Conservation (phyloP, 345 rosid species). For the Gossypium turneri region DNA sequence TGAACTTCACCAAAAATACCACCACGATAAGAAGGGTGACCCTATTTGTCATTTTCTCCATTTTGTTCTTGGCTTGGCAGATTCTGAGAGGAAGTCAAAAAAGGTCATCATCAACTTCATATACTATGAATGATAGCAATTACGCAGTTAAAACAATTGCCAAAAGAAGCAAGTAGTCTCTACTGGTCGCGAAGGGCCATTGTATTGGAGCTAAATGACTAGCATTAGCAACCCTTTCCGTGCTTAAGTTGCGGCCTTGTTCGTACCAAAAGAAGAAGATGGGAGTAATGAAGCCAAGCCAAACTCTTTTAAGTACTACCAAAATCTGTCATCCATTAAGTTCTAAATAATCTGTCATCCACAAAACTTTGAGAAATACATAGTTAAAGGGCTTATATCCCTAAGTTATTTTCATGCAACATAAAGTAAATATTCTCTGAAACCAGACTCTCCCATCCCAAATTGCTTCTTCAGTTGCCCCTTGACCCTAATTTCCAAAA, state of each 20-base stretch:
- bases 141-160: not conserved
- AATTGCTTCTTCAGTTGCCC: not conserved
- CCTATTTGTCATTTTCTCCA: constrained; percentile 2
- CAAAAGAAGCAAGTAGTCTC: not conserved
- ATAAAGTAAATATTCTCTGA: constrained; percentile 9
- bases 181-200: not conserved
- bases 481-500: not conserved
- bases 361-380: not conserved
- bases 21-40: not conserved
- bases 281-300: not conserved
- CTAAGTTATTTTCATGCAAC: not conserved
- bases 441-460: not conserved
- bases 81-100: not conserved
- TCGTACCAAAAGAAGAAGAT: not conserved
- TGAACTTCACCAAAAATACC: not conserved
- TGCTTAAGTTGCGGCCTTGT: not conserved
- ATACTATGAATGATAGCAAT: not conserved
- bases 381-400: not conserved
- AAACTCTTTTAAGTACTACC: not conserved
- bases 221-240: not conserved
- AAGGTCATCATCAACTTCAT: not conserved
- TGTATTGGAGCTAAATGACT: not conserved
- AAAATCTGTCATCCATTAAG: not conserved
- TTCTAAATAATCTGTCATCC: not conserved
- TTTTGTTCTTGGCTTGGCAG: constrained; percentile 5